These are phyloP conservation scores for Saccharomyces hybrid DNA, from an alignment of 1,139 yeast genomes.

Conservation along the genomic window DNA sequence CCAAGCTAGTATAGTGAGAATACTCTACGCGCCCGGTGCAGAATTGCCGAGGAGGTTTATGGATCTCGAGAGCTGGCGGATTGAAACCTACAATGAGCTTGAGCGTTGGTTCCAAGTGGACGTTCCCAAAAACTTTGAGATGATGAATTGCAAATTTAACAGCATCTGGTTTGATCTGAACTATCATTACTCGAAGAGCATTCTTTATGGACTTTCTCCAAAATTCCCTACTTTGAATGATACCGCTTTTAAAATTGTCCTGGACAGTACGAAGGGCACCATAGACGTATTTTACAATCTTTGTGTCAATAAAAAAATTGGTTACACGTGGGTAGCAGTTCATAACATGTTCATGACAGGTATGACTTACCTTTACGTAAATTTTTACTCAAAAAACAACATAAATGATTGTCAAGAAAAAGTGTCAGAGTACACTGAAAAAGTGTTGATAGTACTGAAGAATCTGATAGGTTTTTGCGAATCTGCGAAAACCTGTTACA, in stretches of 20 bases:
- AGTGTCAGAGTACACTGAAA: constrained; percentile 48
- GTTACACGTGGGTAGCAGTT: constrained; percentile 91
- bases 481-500: constrained; percentile 67
- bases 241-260: constrained; percentile 50
- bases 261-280: constrained; percentile 58
- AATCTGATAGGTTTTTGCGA: constrained; percentile 65
- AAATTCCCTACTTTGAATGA: constrained; percentile 48
- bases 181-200: constrained; percentile 66
- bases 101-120: constrained; percentile 52
- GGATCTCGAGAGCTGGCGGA: constrained; percentile 54
- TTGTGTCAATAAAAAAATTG: constrained; percentile 49
- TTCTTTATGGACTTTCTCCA: constrained; percentile 74
- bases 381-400: constrained; percentile 60
- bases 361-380: constrained; percentile 68
- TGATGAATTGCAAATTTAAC: constrained; percentile 72
- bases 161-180: constrained; percentile 48
- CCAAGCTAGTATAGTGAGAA: constrained; percentile 71
- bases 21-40: constrained; percentile 56
- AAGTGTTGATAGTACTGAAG: constrained; percentile 54
- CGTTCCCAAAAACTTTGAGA: constrained; percentile 49
- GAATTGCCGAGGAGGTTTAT: constrained; percentile 60
- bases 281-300: constrained; percentile 57
- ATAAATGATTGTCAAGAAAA: constrained; percentile 41
- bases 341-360: constrained; percentile 88
- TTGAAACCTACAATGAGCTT: constrained; percentile 43